These are phyloP conservation scores for Dacryopinax spathularia DNA, from an alignment of 768 basidiomycete species.

Conservation along the genomic window DNA sequence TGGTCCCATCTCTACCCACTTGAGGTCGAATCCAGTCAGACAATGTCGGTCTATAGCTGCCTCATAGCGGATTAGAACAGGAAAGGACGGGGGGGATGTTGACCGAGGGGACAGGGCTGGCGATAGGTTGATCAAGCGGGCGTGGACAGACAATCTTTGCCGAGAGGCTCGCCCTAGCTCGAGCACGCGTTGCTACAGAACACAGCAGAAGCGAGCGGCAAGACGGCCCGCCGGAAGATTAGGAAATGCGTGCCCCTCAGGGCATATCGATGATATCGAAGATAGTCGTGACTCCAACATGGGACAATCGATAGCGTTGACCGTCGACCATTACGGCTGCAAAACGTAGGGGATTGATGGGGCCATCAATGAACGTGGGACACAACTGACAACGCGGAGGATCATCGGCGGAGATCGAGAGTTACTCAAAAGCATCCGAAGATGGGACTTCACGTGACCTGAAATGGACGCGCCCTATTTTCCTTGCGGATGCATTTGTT, in stretches of 20 bases:
- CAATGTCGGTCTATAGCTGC: neutral
- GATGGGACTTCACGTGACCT: neutral
- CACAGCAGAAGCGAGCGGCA: neutral
- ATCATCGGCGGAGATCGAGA: neutral
- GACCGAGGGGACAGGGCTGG: neutral
- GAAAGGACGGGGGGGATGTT: neutral
- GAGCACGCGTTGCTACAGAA: neutral
- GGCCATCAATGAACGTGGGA: neutral
- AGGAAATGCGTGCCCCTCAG: neutral
- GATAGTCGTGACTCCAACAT: too few species aligned
- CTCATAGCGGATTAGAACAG: neutral
- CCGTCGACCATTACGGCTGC: too few species aligned
- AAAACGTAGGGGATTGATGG: neutral
- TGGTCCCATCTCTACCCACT: neutral
- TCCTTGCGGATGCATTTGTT: neutral
- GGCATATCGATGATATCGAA: neutral
- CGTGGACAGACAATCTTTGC: neutral
- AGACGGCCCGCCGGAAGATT: neutral
- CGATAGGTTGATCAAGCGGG: neutral
- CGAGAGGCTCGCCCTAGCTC: neutral
- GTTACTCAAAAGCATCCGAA: neutral
- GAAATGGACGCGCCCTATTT: neutral
- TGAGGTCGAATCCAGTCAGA: neutral
- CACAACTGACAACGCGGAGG: neutral
- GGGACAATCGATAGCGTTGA: too few species aligned